These are phyloP conservation scores for Lactarius pseudohatsudake DNA, from an alignment of 768 basidiomycete genomes.

Conservation along the genomic window DNA sequence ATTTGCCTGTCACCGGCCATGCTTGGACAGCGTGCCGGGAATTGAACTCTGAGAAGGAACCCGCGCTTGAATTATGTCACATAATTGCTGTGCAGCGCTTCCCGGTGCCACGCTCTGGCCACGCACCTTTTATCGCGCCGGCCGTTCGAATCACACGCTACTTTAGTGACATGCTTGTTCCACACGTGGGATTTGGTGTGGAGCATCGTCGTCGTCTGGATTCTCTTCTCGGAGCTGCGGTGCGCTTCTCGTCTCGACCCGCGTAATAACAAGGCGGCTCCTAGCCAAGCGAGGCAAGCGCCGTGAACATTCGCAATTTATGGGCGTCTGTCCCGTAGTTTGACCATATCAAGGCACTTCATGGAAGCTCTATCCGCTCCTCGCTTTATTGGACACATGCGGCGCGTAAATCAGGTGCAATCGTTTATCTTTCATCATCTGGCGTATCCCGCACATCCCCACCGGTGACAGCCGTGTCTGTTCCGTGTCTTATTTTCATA, in stretches of 20 bases:
- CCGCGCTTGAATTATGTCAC: constrained; percentile 2
- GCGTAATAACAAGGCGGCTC: neutral
- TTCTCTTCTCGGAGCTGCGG: neutral
- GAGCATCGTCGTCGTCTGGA: neutral
- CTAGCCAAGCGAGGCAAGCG: neutral
- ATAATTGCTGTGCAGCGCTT: constrained; percentile 19
- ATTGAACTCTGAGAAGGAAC: neutral
- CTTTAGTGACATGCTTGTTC: neutral
- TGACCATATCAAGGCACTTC: neutral
- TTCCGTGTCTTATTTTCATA: neutral
- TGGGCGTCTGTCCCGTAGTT: neutral
- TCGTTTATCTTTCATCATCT: neutral
- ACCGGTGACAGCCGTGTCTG: neutral
- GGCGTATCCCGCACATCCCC: neutral
- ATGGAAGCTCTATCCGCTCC: neutral
- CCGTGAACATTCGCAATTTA: neutral
- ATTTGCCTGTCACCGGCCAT: constrained; percentile 17
- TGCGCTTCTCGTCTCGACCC: neutral
- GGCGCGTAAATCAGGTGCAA: neutral
- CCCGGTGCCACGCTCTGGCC: neutral
- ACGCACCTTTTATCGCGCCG: neutral
- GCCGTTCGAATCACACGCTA: neutral
- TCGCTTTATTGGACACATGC: neutral
- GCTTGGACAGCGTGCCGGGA: constrained; percentile 21
- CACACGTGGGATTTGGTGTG: neutral